Conservation (phyloP, 2,329 filamentous ascomycete genomes). For the Lanzia echinophila region DNA sequence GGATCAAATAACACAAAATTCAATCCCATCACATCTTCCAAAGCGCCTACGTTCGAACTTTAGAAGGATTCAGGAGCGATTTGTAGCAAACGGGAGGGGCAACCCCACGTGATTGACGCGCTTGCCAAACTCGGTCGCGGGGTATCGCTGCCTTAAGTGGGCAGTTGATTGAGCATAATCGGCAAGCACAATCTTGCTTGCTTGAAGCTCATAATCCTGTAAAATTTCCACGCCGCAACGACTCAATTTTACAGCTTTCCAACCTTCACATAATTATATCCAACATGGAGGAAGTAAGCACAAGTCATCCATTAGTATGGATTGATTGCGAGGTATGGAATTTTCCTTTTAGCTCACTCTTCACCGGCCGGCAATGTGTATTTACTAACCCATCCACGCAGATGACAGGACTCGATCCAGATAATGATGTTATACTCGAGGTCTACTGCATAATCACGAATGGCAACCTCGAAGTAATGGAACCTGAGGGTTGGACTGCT, state of each 20-base stretch:
- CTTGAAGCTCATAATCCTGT: too few species aligned
- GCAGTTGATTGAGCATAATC: neutral
- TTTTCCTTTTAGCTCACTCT: neutral
- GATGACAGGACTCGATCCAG: conserved; percentile 86
- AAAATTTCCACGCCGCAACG: too few species aligned
- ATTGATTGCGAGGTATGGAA: conserved; percentile 13
- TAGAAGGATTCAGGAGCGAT: too few species aligned
- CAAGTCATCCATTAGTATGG: conserved; percentile 12
- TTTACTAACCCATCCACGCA: conserved; percentile 34
- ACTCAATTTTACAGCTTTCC: too few species aligned
- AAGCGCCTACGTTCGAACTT: neutral
- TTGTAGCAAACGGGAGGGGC: neutral
- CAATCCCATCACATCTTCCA: too few species aligned
- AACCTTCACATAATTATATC: too few species aligned
- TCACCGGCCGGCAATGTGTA: too few species aligned
- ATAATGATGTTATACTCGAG: conserved; percentile 79
- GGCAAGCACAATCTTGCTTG: neutral
- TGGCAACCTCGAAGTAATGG: conserved; percentile 66
- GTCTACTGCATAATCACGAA: conserved; percentile 91
- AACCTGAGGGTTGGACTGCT: conserved; percentile 70
- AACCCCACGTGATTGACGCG: neutral
- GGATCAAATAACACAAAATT: too few species aligned
- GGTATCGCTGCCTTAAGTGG: neutral
- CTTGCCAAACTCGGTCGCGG: neutral
- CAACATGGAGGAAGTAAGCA: conserved; percentile 8